These are phyloP conservation scores for Dothistroma pini DNA, from an alignment of 2,329 filamentous ascomycete genomes.

Conservation along the genomic window DNA sequence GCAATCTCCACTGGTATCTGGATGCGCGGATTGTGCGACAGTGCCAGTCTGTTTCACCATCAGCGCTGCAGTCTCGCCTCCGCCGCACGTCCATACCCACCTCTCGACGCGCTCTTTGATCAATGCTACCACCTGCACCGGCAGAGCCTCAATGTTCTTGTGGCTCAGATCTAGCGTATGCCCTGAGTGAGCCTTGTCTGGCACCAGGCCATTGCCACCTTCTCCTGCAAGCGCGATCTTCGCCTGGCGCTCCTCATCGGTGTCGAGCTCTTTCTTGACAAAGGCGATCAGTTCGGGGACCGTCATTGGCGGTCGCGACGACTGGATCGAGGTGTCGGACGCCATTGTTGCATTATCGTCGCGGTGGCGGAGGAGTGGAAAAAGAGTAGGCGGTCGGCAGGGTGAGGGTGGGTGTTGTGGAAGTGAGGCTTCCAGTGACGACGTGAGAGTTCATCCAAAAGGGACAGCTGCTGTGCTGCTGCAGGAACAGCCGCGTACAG, in stretches of 20 bases:
- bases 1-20: constrained; percentile 67
- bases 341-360: constrained; percentile 31
- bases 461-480: constrained; percentile 3
- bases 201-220: constrained; percentile 21
- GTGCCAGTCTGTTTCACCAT: constrained; percentile 57
- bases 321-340: constrained; percentile 19
- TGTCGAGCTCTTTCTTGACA: constrained; percentile 33
- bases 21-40: constrained; percentile 74
- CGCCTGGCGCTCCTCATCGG: constrained; percentile 34
- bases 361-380: neutral
- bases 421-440: constrained; percentile 2
- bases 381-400: neutral
- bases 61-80: constrained; percentile 17
- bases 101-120: constrained; percentile 71
- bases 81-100: constrained; percentile 38
- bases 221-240: constrained; percentile 25
- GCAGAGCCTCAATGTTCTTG: constrained; percentile 66
- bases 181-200: constrained; percentile 49
- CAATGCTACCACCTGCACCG: constrained; percentile 70
- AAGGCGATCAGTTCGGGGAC: constrained; percentile 29
- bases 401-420: constrained; percentile 1
- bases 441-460: constrained; percentile 3
- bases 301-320: constrained; percentile 26
- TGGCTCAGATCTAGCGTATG: constrained; percentile 76
- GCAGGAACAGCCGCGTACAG: constrained; percentile 6